A percentile compares a stretch with the other conserved stretches of the same genome.
Evolutionary conservation across 768 basidiomycete genomes (phyloP).

Genomic region (Leccinum subgranulosum): DNA sequence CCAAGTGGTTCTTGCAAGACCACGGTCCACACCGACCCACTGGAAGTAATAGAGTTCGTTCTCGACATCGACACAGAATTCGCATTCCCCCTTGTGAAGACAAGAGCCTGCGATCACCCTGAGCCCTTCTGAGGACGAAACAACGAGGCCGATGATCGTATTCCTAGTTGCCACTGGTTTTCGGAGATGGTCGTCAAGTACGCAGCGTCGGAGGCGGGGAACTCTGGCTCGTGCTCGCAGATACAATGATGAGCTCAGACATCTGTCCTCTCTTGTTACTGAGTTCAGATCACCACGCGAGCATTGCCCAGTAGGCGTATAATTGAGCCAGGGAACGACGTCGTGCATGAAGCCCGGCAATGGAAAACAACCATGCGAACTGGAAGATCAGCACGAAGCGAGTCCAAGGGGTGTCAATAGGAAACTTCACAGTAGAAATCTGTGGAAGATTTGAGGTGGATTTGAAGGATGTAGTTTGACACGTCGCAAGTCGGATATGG

Average conservation of each 20-base stretch:
- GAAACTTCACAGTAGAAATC: too few species aligned
- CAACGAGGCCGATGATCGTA: neutral
- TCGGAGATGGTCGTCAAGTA: conserved; percentile 32
- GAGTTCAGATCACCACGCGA: neutral
- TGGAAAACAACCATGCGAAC: neutral
- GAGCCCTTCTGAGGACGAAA: conserved; percentile 11
- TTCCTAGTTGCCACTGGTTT: neutral
- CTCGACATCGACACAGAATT: neutral
- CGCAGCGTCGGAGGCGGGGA: conserved; percentile 52
- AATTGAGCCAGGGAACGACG: neutral
- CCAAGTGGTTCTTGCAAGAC: conserved; percentile 5
- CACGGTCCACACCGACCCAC: conserved; percentile 1
- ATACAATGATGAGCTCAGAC: conserved; percentile 55
- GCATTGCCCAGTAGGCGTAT: too few species aligned
- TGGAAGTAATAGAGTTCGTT: neutral
- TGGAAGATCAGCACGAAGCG: conserved; percentile 10
- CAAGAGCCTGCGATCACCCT: neutral
- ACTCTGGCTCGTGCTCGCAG: conserved; percentile 35
- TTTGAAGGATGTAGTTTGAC: neutral
- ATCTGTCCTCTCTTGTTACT: conserved; percentile 65
- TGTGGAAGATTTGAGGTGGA: too few species aligned
- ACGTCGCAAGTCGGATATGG: neutral
- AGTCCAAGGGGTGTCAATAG: too few species aligned
- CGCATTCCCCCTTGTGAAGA: neutral
- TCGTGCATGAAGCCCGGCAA: neutral